Evolutionary conservation across 2,329 filamentous ascomycete genomes (phyloP).

Genomic region (Tothia fuscella): DNA sequence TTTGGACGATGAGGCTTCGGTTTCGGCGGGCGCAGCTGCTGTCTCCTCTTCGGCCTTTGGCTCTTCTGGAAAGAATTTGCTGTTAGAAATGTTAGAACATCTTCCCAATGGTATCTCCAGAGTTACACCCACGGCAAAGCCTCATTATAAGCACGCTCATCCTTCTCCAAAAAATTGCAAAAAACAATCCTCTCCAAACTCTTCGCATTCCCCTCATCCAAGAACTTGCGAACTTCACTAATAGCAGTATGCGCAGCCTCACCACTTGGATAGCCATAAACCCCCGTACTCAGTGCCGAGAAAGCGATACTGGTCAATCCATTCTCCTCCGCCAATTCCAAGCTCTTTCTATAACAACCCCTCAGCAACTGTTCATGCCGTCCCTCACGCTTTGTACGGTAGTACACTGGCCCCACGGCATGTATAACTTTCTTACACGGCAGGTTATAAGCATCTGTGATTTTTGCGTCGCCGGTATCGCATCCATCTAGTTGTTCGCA

Average conservation of each 20-base stretch:
- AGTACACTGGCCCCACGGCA: conserved; percentile 76
- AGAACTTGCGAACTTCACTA: conserved; percentile 43
- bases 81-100: not conserved
- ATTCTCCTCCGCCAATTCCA: conserved; percentile 60
- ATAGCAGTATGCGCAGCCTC: conserved; percentile 65
- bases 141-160: conserved; percentile 59
- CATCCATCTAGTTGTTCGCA: conserved; percentile 64
- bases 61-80: conserved; percentile 5
- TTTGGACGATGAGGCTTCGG: not conserved
- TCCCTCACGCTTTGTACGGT: conserved; percentile 26
- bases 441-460: conserved; percentile 65
- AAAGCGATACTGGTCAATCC: conserved; percentile 67
- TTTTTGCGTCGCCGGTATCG: conserved; percentile 66
- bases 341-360: conserved; percentile 56
- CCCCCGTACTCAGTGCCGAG: conserved; percentile 70
- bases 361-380: conserved; percentile 35
- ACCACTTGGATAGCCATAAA: conserved; percentile 74
- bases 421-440: conserved; percentile 76
- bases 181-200: conserved; percentile 67
- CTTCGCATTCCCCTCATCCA: conserved; percentile 33
- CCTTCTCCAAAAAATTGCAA: conserved; percentile 70
- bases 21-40: not conserved
- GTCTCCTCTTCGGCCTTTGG: not conserved
- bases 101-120: conserved; percentile 1
- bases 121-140: conserved; percentile 58